Evolutionary conservation across 768 basidiomycete genomes (phyloP), one percentile per base, ranked within the genome.

Genomic region (Tephrocybe sp.): DNA sequence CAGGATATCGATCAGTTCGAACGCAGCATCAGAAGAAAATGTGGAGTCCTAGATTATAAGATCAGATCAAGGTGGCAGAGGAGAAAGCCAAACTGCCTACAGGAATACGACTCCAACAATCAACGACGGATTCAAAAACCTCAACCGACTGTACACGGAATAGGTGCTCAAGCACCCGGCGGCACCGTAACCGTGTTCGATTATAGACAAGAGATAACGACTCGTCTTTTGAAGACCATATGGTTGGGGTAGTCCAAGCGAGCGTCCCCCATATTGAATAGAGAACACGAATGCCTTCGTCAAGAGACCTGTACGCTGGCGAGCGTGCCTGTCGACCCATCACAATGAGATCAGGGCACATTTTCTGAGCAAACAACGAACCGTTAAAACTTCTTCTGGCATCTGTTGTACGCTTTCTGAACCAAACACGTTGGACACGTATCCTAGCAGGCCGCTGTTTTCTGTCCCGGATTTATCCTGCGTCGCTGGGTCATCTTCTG

Each of bases 391-490:
- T 30, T 87, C 87, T 12, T 83, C 83, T 13, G 67, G 60, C 31
- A 66, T 58, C 47, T 66, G 63, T 9, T 75, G 67, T 8, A 69
- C 59, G 28, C 71, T 76, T n/a, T 93, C 90, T 0, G 83, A 82
- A 34, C 87, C 81, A 60, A 99, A 95, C 2, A 98, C 95, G 47
- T 84, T 90, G 1, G 93, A 94, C 44, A 99, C 87, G 59, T 92
- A 89, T 8, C 94, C 92, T 0, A 98, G 73, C 9, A 98, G 68
- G 1, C 94, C 87, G 60, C 79, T 75, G 8, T 74, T 72, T 54
- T 86, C 84, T 15, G 73, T 62, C 2, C 67, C 71, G 19, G 64
- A 57, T 57, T 82, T 89, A 56, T 85, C 90, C 15, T 73, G 60
- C 0, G 61, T 58, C 11, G 66, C 58, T 12, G 69, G 67, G 8